Evolutionary conservation across 2,329 filamentous ascomycete genomes (phyloP), one percentile per base, ranked within the genome.

Genomic region (Pyricularia sp.): DNA sequence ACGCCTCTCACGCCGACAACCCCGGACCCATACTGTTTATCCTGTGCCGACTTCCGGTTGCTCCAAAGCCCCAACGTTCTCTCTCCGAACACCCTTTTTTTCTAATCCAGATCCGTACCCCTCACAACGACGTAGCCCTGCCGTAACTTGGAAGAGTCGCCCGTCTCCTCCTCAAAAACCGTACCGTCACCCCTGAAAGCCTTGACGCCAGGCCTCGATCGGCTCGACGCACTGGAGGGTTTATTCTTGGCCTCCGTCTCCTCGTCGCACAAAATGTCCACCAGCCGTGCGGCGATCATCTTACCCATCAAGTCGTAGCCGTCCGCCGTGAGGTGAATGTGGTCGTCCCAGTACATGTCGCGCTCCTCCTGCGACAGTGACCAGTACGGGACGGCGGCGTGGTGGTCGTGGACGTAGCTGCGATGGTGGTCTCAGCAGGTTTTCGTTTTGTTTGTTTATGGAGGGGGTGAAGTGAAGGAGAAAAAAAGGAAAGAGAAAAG

Each of bases 301-400:
- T 82, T 79, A 1, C 88, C 88, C 80, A 91, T 86, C 73, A 85
- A 78, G 73, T 89, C 82, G 78, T 91, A 90, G 9, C 88, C 88
- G 7, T 79, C 81, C 0, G 79, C 76, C 0, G 83, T 85, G 11
- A 90, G 79, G 77, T 91, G 88, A 26, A 90, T 71, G 23, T 81
- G 82, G 76, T 91, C 88, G 71, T 87, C 82, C 86, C 87, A 90
- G 73, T 87, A 85, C 69, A 77, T 78, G 1, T 78, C 71, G 26
- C 81, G 80, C 69, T 85, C 81, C 0, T 78, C 74, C 9, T 81
- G 76, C 1, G 80, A 74, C 73, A 90, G 81, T 20, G 75, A 73
- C 71, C 82, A 81, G 72, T 84, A 89, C 0, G 87, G 86, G 6
- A 90, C 78, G 11, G 81, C 82, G 30, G 78, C 75, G 72, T 83